Conservation (phyloP, 306 rosid genomes). For the Malus domestica region DNA sequence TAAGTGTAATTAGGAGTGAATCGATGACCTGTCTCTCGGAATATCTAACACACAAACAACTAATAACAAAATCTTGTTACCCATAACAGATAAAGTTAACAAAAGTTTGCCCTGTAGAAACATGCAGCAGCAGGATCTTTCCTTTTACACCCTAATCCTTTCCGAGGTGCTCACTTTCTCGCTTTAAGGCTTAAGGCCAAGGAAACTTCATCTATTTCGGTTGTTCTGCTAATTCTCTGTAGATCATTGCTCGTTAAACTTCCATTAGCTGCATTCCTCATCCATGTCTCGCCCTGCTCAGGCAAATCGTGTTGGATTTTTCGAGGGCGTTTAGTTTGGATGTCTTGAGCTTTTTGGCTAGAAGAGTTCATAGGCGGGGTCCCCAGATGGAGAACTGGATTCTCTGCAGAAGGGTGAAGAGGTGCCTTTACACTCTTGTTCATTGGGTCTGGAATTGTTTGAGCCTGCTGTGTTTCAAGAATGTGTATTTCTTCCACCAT, state of each 20-base stretch:
- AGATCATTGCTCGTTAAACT: background rate
- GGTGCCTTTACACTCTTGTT: background rate
- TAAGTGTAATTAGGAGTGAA: no score
- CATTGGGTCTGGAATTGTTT: background rate
- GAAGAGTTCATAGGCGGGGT: background rate
- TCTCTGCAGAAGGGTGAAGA: background rate
- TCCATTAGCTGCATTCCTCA: background rate
- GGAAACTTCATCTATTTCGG: conserved; percentile 1
- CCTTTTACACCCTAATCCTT: background rate
- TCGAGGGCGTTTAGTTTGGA: conserved; percentile 10
- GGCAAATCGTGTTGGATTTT: background rate
- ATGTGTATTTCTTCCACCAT: conserved; percentile 32
- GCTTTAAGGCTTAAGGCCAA: background rate
- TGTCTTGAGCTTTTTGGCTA: background rate
- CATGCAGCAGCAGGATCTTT: background rate
- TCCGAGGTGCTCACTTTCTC: background rate
- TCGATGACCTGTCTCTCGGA: no score
- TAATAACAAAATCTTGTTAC: background rate
- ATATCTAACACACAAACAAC: no score
- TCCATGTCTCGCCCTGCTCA: background rate
- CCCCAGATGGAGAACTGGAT: background rate
- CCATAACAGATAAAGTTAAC: background rate
- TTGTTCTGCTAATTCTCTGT: background rate
- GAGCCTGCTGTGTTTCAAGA: conserved; percentile 18
- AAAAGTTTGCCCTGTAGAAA: background rate